phyloP scores from a whole-genome alignment of 2,329 filamentous ascomycete species.

The Sclerotinia minor region DNA sequence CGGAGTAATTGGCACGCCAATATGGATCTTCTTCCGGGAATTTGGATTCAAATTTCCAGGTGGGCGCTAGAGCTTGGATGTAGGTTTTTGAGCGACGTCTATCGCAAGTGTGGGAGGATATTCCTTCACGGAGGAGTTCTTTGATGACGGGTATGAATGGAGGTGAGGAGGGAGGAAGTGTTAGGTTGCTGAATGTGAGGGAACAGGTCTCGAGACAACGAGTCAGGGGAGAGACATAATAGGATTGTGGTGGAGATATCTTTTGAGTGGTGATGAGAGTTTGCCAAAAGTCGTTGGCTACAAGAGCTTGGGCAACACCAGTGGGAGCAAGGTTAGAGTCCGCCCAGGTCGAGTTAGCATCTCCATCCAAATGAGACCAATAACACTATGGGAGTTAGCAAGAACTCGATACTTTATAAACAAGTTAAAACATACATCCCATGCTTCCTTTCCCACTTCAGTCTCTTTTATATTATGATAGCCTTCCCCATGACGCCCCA shows the following conservation, averaged over 20 bases:
- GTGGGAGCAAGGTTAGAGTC: slow-evolving; percentile 62
- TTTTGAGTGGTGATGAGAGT: slow-evolving; percentile 52
- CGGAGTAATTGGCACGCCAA: slow-evolving; percentile 49
- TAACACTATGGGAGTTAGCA: slow-evolving; percentile 51
- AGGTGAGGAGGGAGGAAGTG: slow-evolving; percentile 52
- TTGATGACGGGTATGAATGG: slow-evolving; percentile 63
- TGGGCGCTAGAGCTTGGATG: slow-evolving; percentile 50
- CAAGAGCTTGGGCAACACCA: slow-evolving; percentile 58
- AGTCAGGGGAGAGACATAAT: slow-evolving; percentile 64
- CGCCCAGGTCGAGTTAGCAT: slow-evolving; percentile 61
- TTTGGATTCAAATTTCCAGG: slow-evolving; percentile 58
- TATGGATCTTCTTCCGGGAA: slow-evolving; percentile 59
- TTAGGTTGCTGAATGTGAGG: slow-evolving; percentile 58
- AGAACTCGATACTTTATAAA: not conserved
- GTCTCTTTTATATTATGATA: slow-evolving; percentile 63
- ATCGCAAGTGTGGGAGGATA: slow-evolving; percentile 70
- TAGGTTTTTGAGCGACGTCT: slow-evolving; percentile 55
- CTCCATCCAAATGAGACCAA: slow-evolving; percentile 65
- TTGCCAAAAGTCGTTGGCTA: slow-evolving; percentile 62
- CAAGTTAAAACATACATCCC: slow-evolving; percentile 56
- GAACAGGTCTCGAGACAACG: slow-evolving; percentile 64
- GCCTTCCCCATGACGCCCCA: slow-evolving; percentile 71
- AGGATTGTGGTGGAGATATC: slow-evolving; percentile 62
- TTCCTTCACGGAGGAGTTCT: slow-evolving; percentile 64
- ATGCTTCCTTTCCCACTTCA: slow-evolving; percentile 66